A percentile compares a stretch with the other conserved stretches of the same genome.
Evolutionary conservation across 108 stramenopile genomes (phyloP).

Genomic region (Cyclostephanos tholiformis): DNA sequence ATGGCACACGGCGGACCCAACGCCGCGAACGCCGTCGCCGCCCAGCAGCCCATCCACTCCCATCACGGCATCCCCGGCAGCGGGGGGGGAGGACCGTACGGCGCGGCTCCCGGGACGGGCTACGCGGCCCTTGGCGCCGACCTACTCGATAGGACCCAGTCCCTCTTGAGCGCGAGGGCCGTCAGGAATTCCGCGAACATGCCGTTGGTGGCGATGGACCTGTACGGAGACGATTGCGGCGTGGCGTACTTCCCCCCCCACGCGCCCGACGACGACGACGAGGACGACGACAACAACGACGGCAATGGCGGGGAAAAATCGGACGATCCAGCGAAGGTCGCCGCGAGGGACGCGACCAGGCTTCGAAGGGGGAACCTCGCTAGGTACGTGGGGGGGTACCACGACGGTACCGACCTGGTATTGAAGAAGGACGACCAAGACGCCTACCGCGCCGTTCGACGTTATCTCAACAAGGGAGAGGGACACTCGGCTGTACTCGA

Average conservation of each 20-base stretch:
- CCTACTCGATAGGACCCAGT: constrained; percentile 71
- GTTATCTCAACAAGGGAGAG: constrained; percentile 65
- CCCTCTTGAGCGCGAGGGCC: constrained; percentile 53
- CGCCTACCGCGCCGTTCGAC: constrained; percentile 77
- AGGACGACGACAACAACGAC: constrained; percentile 28
- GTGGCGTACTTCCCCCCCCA: constrained; percentile 74
- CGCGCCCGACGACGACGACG: constrained; percentile 29
- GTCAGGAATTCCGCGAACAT: constrained; percentile 56
- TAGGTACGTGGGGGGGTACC: not conserved
- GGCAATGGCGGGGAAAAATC: too few species aligned
- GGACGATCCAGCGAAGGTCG: constrained; percentile 26
- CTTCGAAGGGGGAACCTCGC: constrained; percentile 23
- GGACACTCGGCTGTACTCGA: constrained; percentile 52
- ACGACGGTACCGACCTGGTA: constrained; percentile 37
- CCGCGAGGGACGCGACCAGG: constrained; percentile 21
- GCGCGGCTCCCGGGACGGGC: constrained; percentile 44
- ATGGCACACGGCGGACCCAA: constrained; percentile 59
- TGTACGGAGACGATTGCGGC: constrained; percentile 56
- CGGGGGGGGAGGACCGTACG: not conserved
- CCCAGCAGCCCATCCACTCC: constrained; percentile 43
- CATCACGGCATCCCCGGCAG: constrained; percentile 33
- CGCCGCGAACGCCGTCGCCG: constrained; percentile 43
- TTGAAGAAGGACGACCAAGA: constrained; percentile 51
- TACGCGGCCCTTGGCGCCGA: constrained; percentile 72
- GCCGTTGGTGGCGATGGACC: constrained; percentile 79